phyloP scores from a whole-genome alignment of 495 filamentous ascomycete genomes.

The Talaromyces wortmannii region DNA sequence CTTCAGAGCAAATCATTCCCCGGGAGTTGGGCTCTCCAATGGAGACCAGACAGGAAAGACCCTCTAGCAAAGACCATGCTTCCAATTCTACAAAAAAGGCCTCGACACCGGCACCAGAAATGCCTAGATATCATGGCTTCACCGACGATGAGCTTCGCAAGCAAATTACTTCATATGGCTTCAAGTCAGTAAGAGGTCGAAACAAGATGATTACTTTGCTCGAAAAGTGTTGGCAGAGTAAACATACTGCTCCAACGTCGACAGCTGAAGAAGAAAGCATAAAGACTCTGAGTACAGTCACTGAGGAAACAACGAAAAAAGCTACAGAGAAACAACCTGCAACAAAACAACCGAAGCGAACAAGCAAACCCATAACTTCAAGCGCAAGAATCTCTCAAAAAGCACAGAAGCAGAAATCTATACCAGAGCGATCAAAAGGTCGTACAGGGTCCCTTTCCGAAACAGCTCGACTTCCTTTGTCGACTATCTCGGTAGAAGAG shows the following conservation, averaged over 20 bases:
- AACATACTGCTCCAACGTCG: slow-evolving; percentile 15
- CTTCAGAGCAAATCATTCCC: not conserved
- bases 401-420: not conserved
- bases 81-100: not conserved
- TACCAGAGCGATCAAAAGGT: not conserved
- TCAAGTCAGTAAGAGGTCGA: slow-evolving; percentile 67
- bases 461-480: slow-evolving; percentile 9
- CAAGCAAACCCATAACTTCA: not conserved
- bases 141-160: slow-evolving; percentile 57
- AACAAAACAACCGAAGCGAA: slow-evolving; percentile 3
- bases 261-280: not conserved
- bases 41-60: not conserved
- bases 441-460: not conserved
- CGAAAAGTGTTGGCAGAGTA: slow-evolving; percentile 64
- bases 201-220: slow-evolving; percentile 66
- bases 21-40: not conserved
- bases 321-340: not conserved
- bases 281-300: too few species aligned
- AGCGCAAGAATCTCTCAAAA: not conserved
- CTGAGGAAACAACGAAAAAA: not conserved
- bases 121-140: slow-evolving; percentile 58
- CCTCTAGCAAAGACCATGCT: not conserved
- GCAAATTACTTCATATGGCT: slow-evolving; percentile 58
- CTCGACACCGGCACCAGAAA: slow-evolving; percentile 12
- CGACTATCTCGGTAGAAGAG: slow-evolving; percentile 36